These are phyloP conservation scores for Acorus gramineus DNA, from an alignment of 106 monocot species.

Conservation along the genomic window DNA sequence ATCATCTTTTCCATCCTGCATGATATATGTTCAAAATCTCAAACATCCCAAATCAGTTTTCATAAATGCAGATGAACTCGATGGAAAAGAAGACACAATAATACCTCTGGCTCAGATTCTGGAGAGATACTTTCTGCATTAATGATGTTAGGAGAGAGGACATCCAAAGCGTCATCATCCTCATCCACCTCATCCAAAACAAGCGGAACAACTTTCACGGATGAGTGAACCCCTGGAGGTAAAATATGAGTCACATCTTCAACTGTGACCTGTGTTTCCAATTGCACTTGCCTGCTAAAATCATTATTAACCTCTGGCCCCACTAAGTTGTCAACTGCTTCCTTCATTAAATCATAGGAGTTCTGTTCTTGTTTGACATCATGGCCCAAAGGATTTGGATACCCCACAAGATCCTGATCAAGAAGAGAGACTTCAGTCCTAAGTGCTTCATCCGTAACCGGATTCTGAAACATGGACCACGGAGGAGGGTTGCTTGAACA, in stretches of 20 bases:
- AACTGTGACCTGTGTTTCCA: conserved; percentile 29
- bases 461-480: conserved; percentile 22
- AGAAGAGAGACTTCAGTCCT: conserved; percentile 35
- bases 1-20: conserved; percentile 38
- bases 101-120: conserved; percentile 42
- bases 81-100: conserved; percentile 1
- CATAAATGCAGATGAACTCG: not conserved
- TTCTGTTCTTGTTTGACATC: conserved; percentile 1
- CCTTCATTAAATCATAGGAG: conserved; percentile 4
- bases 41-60: not conserved
- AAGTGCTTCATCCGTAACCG: conserved; percentile 8
- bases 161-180: conserved; percentile 16
- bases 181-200: conserved; percentile 31
- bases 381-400: conserved; percentile 6
- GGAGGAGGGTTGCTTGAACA: conserved; percentile 4
- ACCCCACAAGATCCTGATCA: conserved; percentile 30
- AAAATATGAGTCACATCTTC: conserved; percentile 73
- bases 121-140: conserved; percentile 21
- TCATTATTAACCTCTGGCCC: not conserved
- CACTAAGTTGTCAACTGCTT: not conserved
- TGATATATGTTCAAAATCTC: not conserved
- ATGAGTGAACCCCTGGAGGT: conserved; percentile 28
- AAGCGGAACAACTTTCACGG: conserved; percentile 34
- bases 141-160: conserved; percentile 14
- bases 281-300: conserved; percentile 5